These are phyloP conservation scores for Neurospora sp. DNA, from an alignment of 495 filamentous ascomycete species.

Conservation along the genomic window DNA sequence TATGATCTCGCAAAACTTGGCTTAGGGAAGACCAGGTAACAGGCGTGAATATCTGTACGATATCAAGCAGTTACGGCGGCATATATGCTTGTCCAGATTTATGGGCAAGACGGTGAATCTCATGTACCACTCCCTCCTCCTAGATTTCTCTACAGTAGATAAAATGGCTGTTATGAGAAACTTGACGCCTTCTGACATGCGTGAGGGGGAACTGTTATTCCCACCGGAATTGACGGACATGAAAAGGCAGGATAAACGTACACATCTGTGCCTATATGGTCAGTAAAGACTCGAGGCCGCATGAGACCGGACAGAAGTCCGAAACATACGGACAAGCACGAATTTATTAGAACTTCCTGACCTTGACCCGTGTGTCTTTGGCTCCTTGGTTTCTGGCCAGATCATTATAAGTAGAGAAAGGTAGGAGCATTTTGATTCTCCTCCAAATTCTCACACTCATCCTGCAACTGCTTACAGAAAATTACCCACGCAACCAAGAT, in stretches of 20 bases:
- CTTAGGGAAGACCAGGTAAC: background rate
- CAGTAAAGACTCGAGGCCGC: background rate
- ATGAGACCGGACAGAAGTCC: background rate
- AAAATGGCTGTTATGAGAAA: background rate
- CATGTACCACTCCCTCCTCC: background rate
- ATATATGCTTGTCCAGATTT: background rate
- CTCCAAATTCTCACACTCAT: background rate
- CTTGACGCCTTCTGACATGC: background rate
- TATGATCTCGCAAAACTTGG: background rate
- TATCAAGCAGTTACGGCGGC: background rate
- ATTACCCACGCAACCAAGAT: background rate
- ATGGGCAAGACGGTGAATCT: background rate
- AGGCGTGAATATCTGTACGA: background rate
- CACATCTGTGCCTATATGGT: background rate
- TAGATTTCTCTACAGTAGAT: background rate
- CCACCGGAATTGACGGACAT: background rate
- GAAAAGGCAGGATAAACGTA: background rate
- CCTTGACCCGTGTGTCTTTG: background rate
- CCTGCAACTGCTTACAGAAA: background rate
- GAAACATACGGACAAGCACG: background rate
- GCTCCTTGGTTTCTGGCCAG: background rate
- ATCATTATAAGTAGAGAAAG: background rate
- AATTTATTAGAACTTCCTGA: background rate
- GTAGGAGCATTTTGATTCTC: background rate
- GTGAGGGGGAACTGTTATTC: background rate